Evolutionary conservation across 2,329 filamentous ascomycete species (phyloP).

Genomic region (Blastomyces gilchristii): DNA sequence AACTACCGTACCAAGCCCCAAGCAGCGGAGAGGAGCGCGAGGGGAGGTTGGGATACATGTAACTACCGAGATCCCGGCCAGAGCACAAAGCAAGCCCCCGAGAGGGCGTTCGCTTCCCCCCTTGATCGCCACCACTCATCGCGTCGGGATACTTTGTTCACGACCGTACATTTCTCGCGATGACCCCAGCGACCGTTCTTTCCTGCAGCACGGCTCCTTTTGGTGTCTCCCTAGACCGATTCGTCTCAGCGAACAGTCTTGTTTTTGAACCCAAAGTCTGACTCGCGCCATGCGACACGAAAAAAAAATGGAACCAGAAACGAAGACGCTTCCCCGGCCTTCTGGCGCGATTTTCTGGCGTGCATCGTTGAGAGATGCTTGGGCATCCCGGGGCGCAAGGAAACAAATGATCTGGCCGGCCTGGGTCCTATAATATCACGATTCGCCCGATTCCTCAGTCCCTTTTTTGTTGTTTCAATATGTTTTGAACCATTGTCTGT

Average conservation of each 20-base stretch:
- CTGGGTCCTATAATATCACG: background rate
- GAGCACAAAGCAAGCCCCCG: background rate
- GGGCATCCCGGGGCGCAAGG: constrained; percentile 2
- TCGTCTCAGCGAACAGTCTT: constrained; percentile 12
- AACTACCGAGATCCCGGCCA: background rate
- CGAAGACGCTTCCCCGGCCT: background rate
- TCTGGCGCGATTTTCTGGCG: constrained; percentile 2
- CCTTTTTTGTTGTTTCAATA: constrained; percentile 7
- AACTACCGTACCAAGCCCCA: background rate
- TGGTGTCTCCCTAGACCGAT: constrained; percentile 9
- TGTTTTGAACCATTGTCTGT: constrained; percentile 9
- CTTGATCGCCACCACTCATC: constrained; percentile 12
- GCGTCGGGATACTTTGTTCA: constrained; percentile 12
- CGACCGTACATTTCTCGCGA: constrained; percentile 13
- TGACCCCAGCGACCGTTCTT: constrained; percentile 3
- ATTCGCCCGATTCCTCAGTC: constrained; percentile 4
- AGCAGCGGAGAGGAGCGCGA: background rate
- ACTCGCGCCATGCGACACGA: constrained; percentile 8
- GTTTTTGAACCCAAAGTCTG: constrained; percentile 9
- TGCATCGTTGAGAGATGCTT: background rate
- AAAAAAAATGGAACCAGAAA: background rate
- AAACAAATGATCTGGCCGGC: background rate
- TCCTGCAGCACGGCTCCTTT: constrained; percentile 3
- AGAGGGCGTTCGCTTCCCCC: background rate
- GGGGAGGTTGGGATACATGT: background rate